Base-by-base conservation (phyloP, 768 basidiomycete species). In the Roridomyces roridus region DNA sequence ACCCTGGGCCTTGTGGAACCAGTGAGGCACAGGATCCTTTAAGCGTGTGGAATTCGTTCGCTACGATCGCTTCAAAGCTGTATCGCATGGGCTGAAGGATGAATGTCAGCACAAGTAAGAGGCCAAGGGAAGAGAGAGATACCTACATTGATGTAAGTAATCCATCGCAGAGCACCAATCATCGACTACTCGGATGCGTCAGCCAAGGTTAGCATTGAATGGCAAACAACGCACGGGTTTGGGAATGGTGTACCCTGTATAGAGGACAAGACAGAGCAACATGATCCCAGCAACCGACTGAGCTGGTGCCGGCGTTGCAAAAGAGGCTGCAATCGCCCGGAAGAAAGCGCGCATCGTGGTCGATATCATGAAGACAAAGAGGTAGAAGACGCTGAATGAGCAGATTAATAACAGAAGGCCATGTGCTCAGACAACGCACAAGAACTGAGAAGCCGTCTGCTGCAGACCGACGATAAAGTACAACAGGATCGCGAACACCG, bases 11-110 rank as follows among this genome's bases (percentile, higher is more conserved):
- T 4, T 74, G 77, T 4, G 89, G 87, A 0, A 87, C 84, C 14
- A 90, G 73, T 36, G 75, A 69, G 21, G 87, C 74, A 65, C 88
- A 88, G 12, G 72, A 65, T 40, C 87, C 91, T 20, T 88, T 70
- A 6, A 90, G 72, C 0, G 83, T 86, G 62, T 82, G 85, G 73
- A 95, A 94, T 70, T 96, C 92, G 71, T 94, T 96, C 20, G 83
- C 78, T 67, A 96, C 78, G 37, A 94, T 69, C 0, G 81, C 78
- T 57, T 93, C 89, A 67, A 95, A 94, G 0, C 83, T 87, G 66
- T 86, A 94, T 2, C 76, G 80, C 34, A 92, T 57, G 50, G 93
- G 80, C 86, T 87, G 57, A 15, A 39, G 24, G 36, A n/a, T n/a
- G n/a, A n/a, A n/a, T n/a, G 2, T 18, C 41, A 25, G 12, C 24